A percentile compares a stretch with the other conserved stretches of the same genome.
Conservation (phyloP, 2,329 filamentous ascomycete genomes). For the Paraphaeosphaeria minitans region DNA sequence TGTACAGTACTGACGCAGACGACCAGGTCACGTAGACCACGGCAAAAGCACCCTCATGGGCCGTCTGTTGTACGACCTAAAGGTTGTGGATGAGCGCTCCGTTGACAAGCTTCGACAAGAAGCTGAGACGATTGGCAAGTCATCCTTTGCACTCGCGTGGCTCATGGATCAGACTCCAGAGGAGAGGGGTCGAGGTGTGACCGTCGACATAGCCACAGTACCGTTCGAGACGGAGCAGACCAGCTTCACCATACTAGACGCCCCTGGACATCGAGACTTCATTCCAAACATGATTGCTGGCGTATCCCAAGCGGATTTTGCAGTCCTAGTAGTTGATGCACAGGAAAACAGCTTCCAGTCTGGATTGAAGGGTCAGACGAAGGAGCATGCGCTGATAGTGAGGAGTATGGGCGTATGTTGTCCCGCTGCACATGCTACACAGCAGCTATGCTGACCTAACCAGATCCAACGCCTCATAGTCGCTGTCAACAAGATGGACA, state of each 20-base stretch:
- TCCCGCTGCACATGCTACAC: constrained; percentile 71
- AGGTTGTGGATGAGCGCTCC: constrained; percentile 84
- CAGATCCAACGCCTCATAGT: constrained; percentile 88
- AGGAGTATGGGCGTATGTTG: constrained; percentile 79
- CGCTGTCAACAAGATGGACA: constrained; percentile 94
- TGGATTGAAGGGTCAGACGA: constrained; percentile 89
- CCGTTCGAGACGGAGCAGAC: constrained; percentile 89
- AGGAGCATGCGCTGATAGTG: constrained; percentile 88
- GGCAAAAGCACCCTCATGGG: constrained; percentile 99
- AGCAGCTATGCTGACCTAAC: constrained; percentile 86
- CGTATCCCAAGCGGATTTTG: constrained; percentile 93
- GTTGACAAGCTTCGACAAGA: constrained; percentile 88
- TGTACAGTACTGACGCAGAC: constrained; percentile 5
- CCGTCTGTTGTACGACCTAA: constrained; percentile 84
- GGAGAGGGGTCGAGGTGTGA: constrained; percentile 87
- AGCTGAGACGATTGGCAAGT: constrained; percentile 89
- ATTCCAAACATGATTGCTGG: constrained; percentile 99
- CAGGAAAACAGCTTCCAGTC: constrained; percentile 91
- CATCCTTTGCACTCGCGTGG: constrained; percentile 96
- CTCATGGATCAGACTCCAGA: constrained; percentile 91
- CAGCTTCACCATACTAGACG: constrained; percentile 91
- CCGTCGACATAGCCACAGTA: constrained; percentile 95
- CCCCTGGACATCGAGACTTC: constrained; percentile 92
- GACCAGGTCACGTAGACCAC: constrained; percentile 87
- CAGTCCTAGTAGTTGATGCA: constrained; percentile 90